Evolutionary conservation across 495 filamentous ascomycete genomes (phyloP).

Genomic region (Penicillium cinerascens): DNA sequence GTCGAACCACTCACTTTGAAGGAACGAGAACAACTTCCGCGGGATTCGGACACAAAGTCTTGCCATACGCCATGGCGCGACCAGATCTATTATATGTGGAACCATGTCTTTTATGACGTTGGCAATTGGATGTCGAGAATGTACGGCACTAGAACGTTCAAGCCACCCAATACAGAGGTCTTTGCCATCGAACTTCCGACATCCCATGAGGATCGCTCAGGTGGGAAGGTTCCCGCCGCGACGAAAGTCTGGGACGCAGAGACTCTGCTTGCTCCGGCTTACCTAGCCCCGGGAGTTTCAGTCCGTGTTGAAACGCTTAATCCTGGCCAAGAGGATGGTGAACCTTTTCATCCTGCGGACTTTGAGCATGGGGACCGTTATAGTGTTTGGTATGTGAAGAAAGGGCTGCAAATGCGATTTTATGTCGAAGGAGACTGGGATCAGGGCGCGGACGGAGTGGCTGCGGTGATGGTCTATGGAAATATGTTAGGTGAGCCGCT

Average conservation of each 20-base stretch:
- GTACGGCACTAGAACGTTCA: too few relatives aligned
- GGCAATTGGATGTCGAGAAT: background rate
- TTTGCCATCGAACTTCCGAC: too few relatives aligned
- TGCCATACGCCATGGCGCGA: background rate
- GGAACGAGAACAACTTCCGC: too few relatives aligned
- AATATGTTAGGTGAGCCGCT: too few relatives aligned
- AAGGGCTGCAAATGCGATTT: background rate
- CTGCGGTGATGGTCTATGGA: too few relatives aligned
- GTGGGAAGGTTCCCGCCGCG: too few relatives aligned
- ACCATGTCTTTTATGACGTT: background rate
- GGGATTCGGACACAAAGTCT: background rate
- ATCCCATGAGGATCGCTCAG: too few relatives aligned
- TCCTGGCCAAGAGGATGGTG: background rate
- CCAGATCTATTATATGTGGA: background rate
- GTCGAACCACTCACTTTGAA: too few relatives aligned
- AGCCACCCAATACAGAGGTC: too few relatives aligned
- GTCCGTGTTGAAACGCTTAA: slow-evolving; percentile 1
- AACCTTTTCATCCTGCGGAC: background rate
- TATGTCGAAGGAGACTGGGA: background rate
- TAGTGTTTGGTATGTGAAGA: background rate
- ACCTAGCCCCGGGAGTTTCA: background rate
- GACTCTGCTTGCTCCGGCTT: too few relatives aligned
- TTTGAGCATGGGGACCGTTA: background rate
- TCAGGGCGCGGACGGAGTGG: too few relatives aligned
- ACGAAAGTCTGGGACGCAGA: too few relatives aligned